Evolutionary conservation across 768 basidiomycete species (phyloP).

Genomic region (Lentinus tigrinus): DNA sequence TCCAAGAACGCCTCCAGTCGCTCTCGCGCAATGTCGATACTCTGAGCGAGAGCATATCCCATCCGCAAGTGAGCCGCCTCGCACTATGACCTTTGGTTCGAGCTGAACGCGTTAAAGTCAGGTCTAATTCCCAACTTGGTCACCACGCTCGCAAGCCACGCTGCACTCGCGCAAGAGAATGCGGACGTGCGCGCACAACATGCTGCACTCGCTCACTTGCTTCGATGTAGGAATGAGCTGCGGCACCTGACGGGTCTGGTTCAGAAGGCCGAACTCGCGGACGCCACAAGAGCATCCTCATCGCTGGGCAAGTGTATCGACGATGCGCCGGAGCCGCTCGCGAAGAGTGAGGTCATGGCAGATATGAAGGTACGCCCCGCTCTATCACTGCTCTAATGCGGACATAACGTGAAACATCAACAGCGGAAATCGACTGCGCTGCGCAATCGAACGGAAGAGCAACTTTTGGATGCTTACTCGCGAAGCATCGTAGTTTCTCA

Average conservation of each 20-base stretch:
- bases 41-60: slow-evolving; percentile 49
- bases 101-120: slow-evolving; percentile 41
- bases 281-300: slow-evolving; percentile 50
- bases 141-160: slow-evolving; percentile 56
- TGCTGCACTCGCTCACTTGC: slow-evolving; percentile 54
- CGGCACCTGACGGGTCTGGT: slow-evolving; percentile 45
- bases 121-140: slow-evolving; percentile 66
- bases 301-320: slow-evolving; percentile 45
- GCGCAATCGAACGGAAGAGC: slow-evolving; percentile 61
- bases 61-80: slow-evolving; percentile 53
- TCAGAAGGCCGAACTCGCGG: slow-evolving; percentile 58
- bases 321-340: slow-evolving; percentile 49
- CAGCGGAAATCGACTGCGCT: slow-evolving; percentile 55
- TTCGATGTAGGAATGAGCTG: slow-evolving; percentile 49
- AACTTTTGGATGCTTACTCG: slow-evolving; percentile 66
- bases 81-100: too few species aligned
- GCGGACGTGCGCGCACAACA: slow-evolving; percentile 51
- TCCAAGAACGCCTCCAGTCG: slow-evolving; percentile 56
- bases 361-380: slow-evolving; percentile 55
- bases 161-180: slow-evolving; percentile 60
- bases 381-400: too few species aligned
- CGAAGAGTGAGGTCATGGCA: slow-evolving; percentile 46
- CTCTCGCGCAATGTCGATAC: slow-evolving; percentile 53
- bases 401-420: background rate
- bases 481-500: slow-evolving; percentile 54